Evolutionary conservation across 1,284 basidiomycete species (phyloP), one percentile per base, ranked within the genome.

Genomic region (Cutaneotrichosporon curvatum): DNA sequence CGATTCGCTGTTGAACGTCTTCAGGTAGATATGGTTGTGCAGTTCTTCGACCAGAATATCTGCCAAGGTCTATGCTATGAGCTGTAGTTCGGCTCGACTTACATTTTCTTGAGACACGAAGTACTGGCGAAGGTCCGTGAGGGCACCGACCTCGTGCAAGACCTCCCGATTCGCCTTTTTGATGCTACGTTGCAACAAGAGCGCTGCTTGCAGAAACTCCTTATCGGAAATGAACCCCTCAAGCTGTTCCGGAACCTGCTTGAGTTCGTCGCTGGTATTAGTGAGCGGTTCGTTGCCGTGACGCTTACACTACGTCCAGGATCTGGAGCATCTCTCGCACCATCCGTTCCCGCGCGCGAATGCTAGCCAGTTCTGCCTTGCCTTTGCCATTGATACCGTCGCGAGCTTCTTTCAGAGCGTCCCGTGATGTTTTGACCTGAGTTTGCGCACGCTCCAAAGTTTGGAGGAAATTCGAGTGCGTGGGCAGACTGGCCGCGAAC

Each of bases 211-310:
- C 31, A 97, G 73, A 42, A 97, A 81, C 7, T 86, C 81, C 67
- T 98, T 98, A 69, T 97, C 95, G 1, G 91, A 86, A 67, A 98
- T 89, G n/a, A 97, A 74, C 5, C 84, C 83, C 68, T 98, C 95
- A 22, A 99, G 76, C 18, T 83, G 78, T 62, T 98, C 95, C 1
- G 95, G 94, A 0, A 97, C 84, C 39, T 83, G 78, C 68, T 91
- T 92, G 32, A 99, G 75, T 59, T 86, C 79, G 64, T 97, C 92
- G 47, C 92, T 95, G 55, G n/a, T n/a, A n/a, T 2, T n/a, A 20
- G 41, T 56, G 39, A 62, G 51, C n/a, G n/a, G n/a, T n/a, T n/a
- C n/a, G n/a, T n/a, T n/a, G n/a, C n/a, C n/a, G n/a, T n/a, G n/a
- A n/a, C n/a, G n/a, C 85, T 53, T 61, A 92, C 90, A 95, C 92